Evolutionary conservation across 2,329 filamentous ascomycete genomes (phyloP).

Genomic region (Fusarium duplospermum): DNA sequence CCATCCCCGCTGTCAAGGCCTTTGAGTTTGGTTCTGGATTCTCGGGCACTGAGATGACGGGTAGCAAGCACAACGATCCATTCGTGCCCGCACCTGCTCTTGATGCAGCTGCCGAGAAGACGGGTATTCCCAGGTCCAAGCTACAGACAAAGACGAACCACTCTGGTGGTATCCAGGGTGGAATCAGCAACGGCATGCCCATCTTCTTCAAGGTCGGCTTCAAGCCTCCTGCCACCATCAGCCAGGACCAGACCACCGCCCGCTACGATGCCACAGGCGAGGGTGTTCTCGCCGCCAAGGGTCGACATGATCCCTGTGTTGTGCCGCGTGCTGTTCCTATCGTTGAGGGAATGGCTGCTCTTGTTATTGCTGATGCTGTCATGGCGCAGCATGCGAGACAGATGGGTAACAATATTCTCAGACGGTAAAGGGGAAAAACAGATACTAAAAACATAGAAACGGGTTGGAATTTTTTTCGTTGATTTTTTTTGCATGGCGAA

Average conservation of each 20-base stretch:
- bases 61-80: constrained; percentile 91
- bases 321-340: constrained; percentile 89
- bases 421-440: constrained; percentile 4
- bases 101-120: constrained; percentile 56
- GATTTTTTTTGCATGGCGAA: neutral
- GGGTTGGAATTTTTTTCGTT: neutral
- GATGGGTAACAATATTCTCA: constrained; percentile 47
- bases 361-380: constrained; percentile 88
- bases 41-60: constrained; percentile 58
- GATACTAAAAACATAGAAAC: constrained; percentile 2
- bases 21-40: constrained; percentile 89
- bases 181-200: constrained; percentile 91
- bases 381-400: constrained; percentile 80
- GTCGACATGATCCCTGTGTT: constrained; percentile 93
- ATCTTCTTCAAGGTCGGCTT: constrained; percentile 97
- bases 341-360: constrained; percentile 89
- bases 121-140: constrained; percentile 64
- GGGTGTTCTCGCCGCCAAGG: constrained; percentile 89
- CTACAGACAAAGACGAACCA: constrained; percentile 89
- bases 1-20: constrained; percentile 93
- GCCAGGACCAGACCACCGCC: constrained; percentile 85
- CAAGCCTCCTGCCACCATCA: constrained; percentile 95
- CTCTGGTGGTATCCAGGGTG: constrained; percentile 93
- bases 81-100: constrained; percentile 53
- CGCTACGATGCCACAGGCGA: constrained; percentile 78